Evolutionary conservation across 331 rosid species (phyloP), one percentile per base, ranked within the genome.

Genomic region (Erythrophleum ivorense): DNA sequence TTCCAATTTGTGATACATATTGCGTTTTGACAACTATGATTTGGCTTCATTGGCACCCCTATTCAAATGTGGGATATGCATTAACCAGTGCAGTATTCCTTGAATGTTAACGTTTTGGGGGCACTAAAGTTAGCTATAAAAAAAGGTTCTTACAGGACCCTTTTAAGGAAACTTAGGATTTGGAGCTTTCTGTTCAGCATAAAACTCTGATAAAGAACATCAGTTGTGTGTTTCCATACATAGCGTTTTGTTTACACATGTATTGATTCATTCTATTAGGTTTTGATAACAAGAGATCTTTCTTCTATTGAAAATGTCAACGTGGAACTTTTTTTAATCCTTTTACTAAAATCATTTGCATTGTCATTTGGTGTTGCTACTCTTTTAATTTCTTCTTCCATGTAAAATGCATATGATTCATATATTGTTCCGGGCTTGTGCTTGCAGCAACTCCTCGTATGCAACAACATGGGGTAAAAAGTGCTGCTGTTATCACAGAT

Each of bases 401-500:
- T 53, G 59, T 16, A 4, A 50, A 82, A 41, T 63, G 60, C 41
- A 52, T 21, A 34, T 31, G 63, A 43, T 40, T 69, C 58, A 5
- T 77, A 10, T 43, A 55, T 7, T 53, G 58, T 53, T n/a, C 59
- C 78, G 65, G 83, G 33, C 63, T 87, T 74, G 53, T 71, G 72
- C 69, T 73, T 73, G 89, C 88, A 94, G 99, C 87, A 66, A 88
- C 76, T 84, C 86, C 91, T 46, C 94, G 84, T 81, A 85, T 90
- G 88, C 95, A 91, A 82, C 97, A 91, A 88, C 98, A 87, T 75
- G 90, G 98, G 78, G 88, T 84, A 19, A 96, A 88, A 83, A 91
- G 91, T 34, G 63, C 77, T 52, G 86, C 90, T 31, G 86, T 86
- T 82, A 81, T 91, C 68, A 80, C 92, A 36, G 94, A 96, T 86